Conservation (phyloP, 176 grass and related monocot species). For the Alopecurus myosuroides region DNA sequence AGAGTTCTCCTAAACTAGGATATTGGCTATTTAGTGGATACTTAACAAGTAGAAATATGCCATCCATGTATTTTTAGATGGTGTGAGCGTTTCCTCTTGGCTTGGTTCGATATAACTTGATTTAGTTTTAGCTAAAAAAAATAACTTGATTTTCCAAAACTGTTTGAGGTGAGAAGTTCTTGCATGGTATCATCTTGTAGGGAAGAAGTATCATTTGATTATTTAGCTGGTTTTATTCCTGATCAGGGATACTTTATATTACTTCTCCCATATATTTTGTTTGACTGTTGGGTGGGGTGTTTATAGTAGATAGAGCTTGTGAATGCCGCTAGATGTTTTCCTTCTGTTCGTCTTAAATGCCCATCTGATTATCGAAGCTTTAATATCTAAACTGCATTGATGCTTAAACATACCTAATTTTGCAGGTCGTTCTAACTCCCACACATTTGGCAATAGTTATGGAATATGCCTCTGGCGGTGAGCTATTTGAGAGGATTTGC, state of each 20-base stretch:
- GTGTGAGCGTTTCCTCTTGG: background rate
- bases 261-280: background rate
- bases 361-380: background rate
- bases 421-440: constrained; percentile 86
- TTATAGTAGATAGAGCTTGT: background rate
- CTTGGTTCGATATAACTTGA: background rate
- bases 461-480: constrained; percentile 92
- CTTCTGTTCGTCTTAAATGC: background rate
- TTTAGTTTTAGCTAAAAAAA: background rate
- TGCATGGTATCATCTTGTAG: background rate
- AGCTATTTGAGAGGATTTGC: constrained; percentile 92
- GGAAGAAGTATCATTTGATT: background rate
- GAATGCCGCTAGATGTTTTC: background rate
- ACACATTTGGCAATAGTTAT: constrained; percentile 98
- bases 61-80: background rate
- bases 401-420: constrained; percentile 29
- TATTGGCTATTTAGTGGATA: background rate
- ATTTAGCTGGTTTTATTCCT: background rate
- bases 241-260: background rate
- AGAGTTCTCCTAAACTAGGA: background rate
- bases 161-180: constrained; percentile 8
- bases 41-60: background rate
- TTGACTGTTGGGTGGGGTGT: background rate
- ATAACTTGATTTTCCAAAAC: background rate
- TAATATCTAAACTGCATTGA: background rate